phyloP scores from a whole-genome alignment of 2,329 filamentous ascomycete species.

The Talaromyces verruculosus region DNA sequence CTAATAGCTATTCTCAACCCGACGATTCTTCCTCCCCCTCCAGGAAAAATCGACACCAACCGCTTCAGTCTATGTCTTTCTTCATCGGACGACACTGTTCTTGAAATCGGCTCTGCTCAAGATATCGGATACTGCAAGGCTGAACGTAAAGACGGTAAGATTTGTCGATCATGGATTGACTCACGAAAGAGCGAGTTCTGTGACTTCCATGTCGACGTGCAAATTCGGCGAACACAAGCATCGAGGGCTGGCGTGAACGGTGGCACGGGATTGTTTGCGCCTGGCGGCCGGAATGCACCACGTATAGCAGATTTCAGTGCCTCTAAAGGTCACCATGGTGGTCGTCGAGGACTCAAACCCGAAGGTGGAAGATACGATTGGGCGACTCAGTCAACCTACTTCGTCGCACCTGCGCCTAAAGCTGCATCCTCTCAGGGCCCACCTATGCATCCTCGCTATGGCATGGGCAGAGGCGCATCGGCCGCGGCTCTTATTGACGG shows the following conservation, averaged over 20 bases:
- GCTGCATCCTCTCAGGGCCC: background rate
- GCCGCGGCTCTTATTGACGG: slow-evolving; percentile 45
- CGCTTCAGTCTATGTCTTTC: slow-evolving; percentile 83
- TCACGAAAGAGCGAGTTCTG: slow-evolving; percentile 84
- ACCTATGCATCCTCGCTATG: slow-evolving; percentile 12
- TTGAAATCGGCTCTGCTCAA: slow-evolving; percentile 81
- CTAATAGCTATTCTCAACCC: slow-evolving; percentile 91
- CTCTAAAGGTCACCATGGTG: slow-evolving; percentile 27
- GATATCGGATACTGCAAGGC: slow-evolving; percentile 88
- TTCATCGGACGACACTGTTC: slow-evolving; percentile 80
- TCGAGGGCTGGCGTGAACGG: slow-evolving; percentile 77
- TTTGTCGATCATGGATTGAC: slow-evolving; percentile 84
- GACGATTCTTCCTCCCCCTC: slow-evolving; percentile 81
- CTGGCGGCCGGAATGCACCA: slow-evolving; percentile 37
- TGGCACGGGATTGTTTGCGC: slow-evolving; percentile 56
- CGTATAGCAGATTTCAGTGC: slow-evolving; percentile 45
- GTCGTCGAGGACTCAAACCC: slow-evolving; percentile 33
- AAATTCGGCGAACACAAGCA: slow-evolving; percentile 68
- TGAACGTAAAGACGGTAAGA: slow-evolving; percentile 77
- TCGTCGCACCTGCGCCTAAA: slow-evolving; percentile 40
- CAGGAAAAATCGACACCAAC: slow-evolving; percentile 71
- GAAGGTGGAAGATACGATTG: slow-evolving; percentile 43
- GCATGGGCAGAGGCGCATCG: slow-evolving; percentile 29
- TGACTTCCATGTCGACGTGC: slow-evolving; percentile 85
- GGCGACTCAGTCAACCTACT: slow-evolving; percentile 47